Base-by-base conservation (phyloP, 495 filamentous ascomycete species). In the Endocarpon pusillum region DNA sequence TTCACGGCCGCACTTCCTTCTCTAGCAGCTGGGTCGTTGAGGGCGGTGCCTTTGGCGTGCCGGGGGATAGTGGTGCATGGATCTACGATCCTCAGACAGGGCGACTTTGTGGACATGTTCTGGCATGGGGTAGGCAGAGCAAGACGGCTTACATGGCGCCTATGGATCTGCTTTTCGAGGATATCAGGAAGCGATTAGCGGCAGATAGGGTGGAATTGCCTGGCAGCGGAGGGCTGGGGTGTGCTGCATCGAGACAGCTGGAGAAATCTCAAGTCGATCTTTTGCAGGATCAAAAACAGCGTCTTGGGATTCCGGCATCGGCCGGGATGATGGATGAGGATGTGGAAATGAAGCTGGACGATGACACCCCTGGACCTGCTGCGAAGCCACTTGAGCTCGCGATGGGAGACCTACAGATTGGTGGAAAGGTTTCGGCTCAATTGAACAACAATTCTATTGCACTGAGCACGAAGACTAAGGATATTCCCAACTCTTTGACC, bases 1-100 rank as follows among this genome's bases (percentile, higher is more conserved):
- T 96, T 15, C 73, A 77, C 42, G 81, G 81, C 2, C 75, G 87
- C 26, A 62, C 71, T 20, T 82, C 82, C 3, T 82, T 82, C 12
- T 80, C 75, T 17, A 74, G 77, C 18, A 83, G 76, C 41, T 94
- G 83, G 62, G 74, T 78, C 43, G 73, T 94, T 27, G 66, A 67
- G 29, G 78, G 78, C 23, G 69, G 67, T 24, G 77, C 80, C 29
- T 25, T 28, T 33, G 19, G 39, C 70, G 75, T 84, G 25, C 83
- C 82, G 16, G 87, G 87, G 14, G 86, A 96, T 49, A 86, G 78
- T 8, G 87, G 87, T 11, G 84, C 87, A 12, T 94, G 87, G 87
- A 69, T 96, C 11, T 75, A 94, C 36, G 81, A 91, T 41, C 79
- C 82, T 36, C 64, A 69, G 4, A 61, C 71, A 12, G 82, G 82